Evolutionary conservation across 768 basidiomycete species (phyloP), one percentile per base, ranked within the genome.

Genomic region (Russula emetica): DNA sequence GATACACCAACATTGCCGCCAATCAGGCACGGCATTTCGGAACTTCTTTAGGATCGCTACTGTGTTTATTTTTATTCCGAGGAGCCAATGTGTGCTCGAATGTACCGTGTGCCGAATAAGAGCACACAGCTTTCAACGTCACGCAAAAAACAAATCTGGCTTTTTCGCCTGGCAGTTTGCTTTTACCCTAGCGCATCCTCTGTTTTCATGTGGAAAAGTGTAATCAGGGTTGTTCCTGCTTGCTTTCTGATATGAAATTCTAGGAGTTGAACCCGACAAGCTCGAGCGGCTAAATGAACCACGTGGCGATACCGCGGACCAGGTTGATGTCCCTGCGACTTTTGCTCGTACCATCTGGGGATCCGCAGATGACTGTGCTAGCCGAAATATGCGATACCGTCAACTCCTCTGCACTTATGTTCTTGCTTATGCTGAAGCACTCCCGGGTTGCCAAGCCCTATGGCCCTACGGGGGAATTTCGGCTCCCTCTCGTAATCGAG

Each of bases 201-300:
- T 42, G 40, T 20, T 32, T 24, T 22, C 9, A 18, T 47, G 40
- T n/a, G 44, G 24, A 24, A 61, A 60, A 24, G 0, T 52, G n/a
- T n/a, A 26, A 34, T 24, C 47, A 55, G 34, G 49, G 18, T 11
- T 16, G 36, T 38, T 36, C 49, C 58, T 45, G 30, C 30, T 40
- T 24, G n/a, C n/a, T n/a, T n/a, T n/a, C 56, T 47, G 47, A 26
- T 61, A 61, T 61, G 60, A 61, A 61, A 61, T 60, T 60, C 16
- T 47, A 16, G 6, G 34, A 54, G 52, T n/a, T 36, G 30, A 13
- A 8, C 26, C 26, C 13, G 16, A 28, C 47, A 44, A 30, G 22
- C 40, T 36, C 22, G 22, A 54, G 53, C 36, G 45, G 22, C 45
- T 47, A 47, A 40, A 30, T 8, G 10, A 22, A 13, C 24, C 8